Conservation (phyloP, 2,329 filamentous ascomycete genomes). For the Cytospora chrysosperma region DNA sequence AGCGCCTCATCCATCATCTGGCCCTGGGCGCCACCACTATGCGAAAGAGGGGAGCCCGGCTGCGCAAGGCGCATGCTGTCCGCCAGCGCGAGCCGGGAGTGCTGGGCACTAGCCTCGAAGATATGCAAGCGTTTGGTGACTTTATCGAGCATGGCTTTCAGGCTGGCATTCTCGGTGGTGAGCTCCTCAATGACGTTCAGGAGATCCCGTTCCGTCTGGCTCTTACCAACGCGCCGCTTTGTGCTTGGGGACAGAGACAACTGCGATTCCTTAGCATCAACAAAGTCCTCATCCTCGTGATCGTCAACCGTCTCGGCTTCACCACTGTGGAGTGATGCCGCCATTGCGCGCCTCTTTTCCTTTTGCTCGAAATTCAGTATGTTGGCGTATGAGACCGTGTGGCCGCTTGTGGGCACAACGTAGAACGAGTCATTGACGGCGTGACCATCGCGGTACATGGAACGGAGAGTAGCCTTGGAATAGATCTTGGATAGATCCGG, state of each 20-base stretch:
- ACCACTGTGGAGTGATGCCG: constrained; percentile 45
- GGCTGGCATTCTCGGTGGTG: constrained; percentile 79
- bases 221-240: constrained; percentile 42
- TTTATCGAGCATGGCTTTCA: constrained; percentile 83
- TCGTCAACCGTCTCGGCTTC: constrained; percentile 47
- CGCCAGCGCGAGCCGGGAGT: constrained; percentile 78
- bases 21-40: constrained; percentile 30
- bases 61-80: constrained; percentile 72
- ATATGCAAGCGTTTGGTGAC: constrained; percentile 84
- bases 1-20: constrained; percentile 46
- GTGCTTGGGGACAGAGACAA: constrained; percentile 43
- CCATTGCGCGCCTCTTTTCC: constrained; percentile 57
- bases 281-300: constrained; percentile 82
- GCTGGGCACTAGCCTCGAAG: constrained; percentile 91
- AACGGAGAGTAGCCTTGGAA: constrained; percentile 79
- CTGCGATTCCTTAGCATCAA: constrained; percentile 75
- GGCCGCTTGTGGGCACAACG: constrained; percentile 87
- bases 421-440: constrained; percentile 79
- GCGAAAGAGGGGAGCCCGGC: constrained; percentile 51
- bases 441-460: constrained; percentile 68
- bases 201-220: constrained; percentile 44
- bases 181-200: constrained; percentile 82
- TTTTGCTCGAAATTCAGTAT: constrained; percentile 73
- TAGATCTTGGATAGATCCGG: constrained; percentile 83
- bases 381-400: constrained; percentile 88